Evolutionary conservation across 2,329 filamentous ascomycete species (phyloP), one percentile per base, ranked within the genome.

Genomic region (Calonectria crousiana): DNA sequence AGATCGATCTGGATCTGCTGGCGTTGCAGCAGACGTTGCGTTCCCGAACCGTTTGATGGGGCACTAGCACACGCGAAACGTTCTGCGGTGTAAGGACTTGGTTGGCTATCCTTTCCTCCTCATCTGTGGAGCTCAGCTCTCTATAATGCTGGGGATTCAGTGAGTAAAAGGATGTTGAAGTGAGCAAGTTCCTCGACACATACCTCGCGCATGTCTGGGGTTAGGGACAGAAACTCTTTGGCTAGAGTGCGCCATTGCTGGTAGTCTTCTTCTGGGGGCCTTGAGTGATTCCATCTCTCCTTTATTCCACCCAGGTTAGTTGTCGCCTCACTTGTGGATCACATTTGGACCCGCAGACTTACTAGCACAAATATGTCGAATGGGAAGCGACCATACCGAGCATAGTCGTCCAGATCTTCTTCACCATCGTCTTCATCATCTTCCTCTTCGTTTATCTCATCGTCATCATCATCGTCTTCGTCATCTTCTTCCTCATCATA

Each of bases 361-460:
- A 62, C 56, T 38, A 62, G 34, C n/a, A 62, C 36, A 34, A 62
- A 62, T 41, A 62, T 62, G 56, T 62, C 56, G 32, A 62, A 62
- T 11, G 56, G 56, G 13, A 62, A 62, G 6, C 56, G 36, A 14
- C 56, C 16, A 5, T 62, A 62, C 13, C 34, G 56, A 20, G 56
- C 56, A 28, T 62, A 41, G 23, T 62, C 56, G 23, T 62, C 34
- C 9, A 62, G 16, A 10, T 62, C 56, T 4, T 41, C 56, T 5
- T 62, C 56, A 2, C 23, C 56, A 20, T 62, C 56, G 0, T 62
- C 56, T 28, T 41, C 23, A 3, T 62, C 23, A 3, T 62, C 11
- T 13, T 62, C 34, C 34, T 58, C 32, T 26, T 62, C 56, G 0
- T 62, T 34, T 10, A 14, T n/a, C 9, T 62, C 56, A 3, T 26